Conservation (phyloP, 352 stramenopile genomes). For the Phytopythium chamaehyphon region DNA sequence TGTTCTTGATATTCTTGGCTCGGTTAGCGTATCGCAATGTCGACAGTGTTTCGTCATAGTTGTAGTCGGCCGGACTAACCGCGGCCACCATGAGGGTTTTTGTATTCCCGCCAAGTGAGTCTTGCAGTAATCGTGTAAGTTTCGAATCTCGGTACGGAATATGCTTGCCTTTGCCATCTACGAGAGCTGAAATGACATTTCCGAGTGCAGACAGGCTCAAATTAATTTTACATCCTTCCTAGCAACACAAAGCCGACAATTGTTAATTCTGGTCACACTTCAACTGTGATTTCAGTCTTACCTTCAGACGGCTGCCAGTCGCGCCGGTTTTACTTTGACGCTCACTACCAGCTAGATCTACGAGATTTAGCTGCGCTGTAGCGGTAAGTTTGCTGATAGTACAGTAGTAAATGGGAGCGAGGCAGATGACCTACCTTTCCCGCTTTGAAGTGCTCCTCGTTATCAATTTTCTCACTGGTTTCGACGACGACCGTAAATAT, state of each 20-base stretch:
- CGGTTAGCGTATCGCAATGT: slow-evolving; percentile 96
- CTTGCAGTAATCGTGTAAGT: slow-evolving; percentile 88
- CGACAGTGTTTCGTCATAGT: slow-evolving; percentile 95
- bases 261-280: too few relatives aligned
- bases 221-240: slow-evolving; percentile 89
- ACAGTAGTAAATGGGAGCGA: too few relatives aligned
- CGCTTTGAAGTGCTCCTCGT: slow-evolving; percentile 76
- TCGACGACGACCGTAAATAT: slow-evolving; percentile 87
- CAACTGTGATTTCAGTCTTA: too few relatives aligned
- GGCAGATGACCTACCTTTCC: slow-evolving; percentile 43
- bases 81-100: slow-evolving; percentile 97
- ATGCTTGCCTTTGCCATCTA: slow-evolving; percentile 82
- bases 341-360: slow-evolving; percentile 79
- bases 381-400: too few relatives aligned
- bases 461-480: slow-evolving; percentile 71
- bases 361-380: slow-evolving; percentile 58
- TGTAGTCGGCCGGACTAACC: slow-evolving; percentile 93
- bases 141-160: slow-evolving; percentile 92
- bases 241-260: slow-evolving; percentile 34
- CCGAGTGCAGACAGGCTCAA: slow-evolving; percentile 70
- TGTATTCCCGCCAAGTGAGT: slow-evolving; percentile 93
- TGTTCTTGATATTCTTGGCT: slow-evolving; percentile 97
- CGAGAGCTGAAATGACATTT: slow-evolving; percentile 84
- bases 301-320: slow-evolving; percentile 73
- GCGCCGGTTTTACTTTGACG: slow-evolving; percentile 82